Conservation (phyloP, 192 early-diverging fungal species). For the Entomortierella chlamydospora region DNA sequence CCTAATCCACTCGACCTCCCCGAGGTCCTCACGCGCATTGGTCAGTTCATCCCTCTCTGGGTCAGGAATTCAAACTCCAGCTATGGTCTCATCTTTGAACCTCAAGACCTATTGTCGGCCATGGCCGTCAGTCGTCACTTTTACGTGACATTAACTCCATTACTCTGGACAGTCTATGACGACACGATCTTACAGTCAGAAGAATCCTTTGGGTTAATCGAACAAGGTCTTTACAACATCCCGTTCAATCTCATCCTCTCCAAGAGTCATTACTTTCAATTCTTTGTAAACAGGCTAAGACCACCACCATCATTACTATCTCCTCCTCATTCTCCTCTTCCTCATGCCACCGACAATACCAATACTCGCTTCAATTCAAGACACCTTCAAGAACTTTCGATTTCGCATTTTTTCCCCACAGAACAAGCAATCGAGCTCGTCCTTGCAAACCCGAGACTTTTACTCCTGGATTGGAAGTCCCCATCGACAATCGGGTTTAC, state of each 20-base stretch:
- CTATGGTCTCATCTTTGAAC: not conserved
- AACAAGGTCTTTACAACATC: no score
- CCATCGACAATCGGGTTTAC: not conserved
- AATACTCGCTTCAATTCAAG: not conserved
- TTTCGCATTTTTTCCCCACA: not conserved
- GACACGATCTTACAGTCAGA: not conserved
- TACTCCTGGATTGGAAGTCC: not conserved
- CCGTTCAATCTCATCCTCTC: not conserved
- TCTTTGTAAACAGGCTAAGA: constrained; percentile 2
- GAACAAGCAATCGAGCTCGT: not conserved
- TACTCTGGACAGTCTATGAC: not conserved
- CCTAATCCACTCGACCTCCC: constrained; percentile 23
- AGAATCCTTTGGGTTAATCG: no score
- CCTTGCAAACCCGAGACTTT: not conserved
- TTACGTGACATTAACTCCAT: not conserved
- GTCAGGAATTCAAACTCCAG: not conserved
- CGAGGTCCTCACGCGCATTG: constrained; percentile 14
- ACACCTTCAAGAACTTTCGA: not conserved
- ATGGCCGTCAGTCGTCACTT: constrained; percentile 8
- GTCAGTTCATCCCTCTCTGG: constrained; percentile 35
- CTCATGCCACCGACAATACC: not conserved
- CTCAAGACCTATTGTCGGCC: constrained; percentile 1
- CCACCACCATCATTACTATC: no score
- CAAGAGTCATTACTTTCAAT: not conserved
- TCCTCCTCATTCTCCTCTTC: no score